Percentiles rank a stretch among this genome's conserved stretches.
These are phyloP conservation scores for Magnolia officinalis DNA, from an alignment of 164 flowering plant genomes.

Conservation along the genomic window DNA sequence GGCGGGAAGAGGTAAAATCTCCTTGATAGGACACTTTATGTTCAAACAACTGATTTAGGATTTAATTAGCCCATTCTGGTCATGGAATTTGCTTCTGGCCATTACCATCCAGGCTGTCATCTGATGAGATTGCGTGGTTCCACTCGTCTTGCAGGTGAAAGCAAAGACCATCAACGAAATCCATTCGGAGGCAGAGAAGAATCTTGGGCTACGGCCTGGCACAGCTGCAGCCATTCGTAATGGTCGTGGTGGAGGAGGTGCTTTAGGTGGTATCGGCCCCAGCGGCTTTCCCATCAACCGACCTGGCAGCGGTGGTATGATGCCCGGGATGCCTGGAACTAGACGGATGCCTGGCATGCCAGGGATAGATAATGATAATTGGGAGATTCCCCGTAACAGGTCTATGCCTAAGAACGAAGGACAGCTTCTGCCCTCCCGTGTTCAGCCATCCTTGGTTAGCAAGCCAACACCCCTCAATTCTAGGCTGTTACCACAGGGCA, in stretches of 20 bases:
- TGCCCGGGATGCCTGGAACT: slow-evolving; percentile 97
- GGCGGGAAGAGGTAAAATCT: slow-evolving; percentile 81
- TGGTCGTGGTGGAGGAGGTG: slow-evolving; percentile 43
- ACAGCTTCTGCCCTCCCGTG: slow-evolving; percentile 22
- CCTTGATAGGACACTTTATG: too few relatives aligned
- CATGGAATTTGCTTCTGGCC: neutral
- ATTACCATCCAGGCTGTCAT: neutral
- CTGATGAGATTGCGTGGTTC: neutral
- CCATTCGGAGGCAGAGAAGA: slow-evolving; percentile 91
- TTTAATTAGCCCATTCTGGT: neutral
- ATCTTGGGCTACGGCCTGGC: slow-evolving; percentile 85
- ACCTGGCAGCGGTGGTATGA: slow-evolving; percentile 95
- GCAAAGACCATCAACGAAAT: slow-evolving; percentile 94
- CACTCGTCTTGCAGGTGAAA: slow-evolving; percentile 47
- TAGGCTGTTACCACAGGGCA: slow-evolving; percentile 75
- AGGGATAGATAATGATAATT: slow-evolving; percentile 70
- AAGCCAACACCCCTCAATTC: slow-evolving; percentile 49
- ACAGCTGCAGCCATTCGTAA: slow-evolving; percentile 78
- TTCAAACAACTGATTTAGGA: too few relatives aligned
- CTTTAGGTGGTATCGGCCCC: slow-evolving; percentile 43
- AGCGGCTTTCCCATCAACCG: slow-evolving; percentile 64
- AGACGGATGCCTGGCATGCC: slow-evolving; percentile 96
- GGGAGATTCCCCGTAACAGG: slow-evolving; percentile 77
- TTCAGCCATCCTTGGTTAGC: slow-evolving; percentile 39
- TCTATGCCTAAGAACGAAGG: slow-evolving; percentile 56